These are phyloP conservation scores for Phanerochaete carnosa DNA, from an alignment of 768 basidiomycete species.

Conservation along the genomic window DNA sequence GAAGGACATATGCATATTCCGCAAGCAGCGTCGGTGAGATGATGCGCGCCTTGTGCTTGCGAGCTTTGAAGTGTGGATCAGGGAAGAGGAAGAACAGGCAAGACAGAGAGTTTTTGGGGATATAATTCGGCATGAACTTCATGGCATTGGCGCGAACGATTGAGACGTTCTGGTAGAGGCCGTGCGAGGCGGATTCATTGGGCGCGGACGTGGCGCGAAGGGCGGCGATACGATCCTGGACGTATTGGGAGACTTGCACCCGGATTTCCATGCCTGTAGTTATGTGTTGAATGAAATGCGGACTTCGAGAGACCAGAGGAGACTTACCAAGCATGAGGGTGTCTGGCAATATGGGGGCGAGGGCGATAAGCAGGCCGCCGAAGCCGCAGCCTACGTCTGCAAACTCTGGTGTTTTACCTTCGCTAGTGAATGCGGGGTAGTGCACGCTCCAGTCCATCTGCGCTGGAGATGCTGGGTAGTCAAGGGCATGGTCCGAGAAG, in stretches of 20 bases:
- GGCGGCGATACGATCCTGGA: conserved; percentile 91
- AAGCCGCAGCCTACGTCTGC: conserved; percentile 99
- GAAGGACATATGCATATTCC: conserved; percentile 93
- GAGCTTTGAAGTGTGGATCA: conserved; percentile 96
- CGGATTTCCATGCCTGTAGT: conserved; percentile 91
- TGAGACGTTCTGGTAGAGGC: conserved; percentile 83
- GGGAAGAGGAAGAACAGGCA: conserved; percentile 98
- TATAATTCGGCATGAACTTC: conserved; percentile 98
- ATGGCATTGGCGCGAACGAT: conserved; percentile 95
- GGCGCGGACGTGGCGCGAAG: conserved; percentile 61
- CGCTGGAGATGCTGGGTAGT: conserved; percentile 77
- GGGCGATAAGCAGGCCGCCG: conserved; percentile 85
- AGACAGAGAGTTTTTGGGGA: conserved; percentile 83
- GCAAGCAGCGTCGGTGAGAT: conserved; percentile 97
- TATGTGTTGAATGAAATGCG: not conserved
- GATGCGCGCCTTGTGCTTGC: conserved; percentile 98
- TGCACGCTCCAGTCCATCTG: conserved; percentile 79
- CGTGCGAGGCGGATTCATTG: conserved; percentile 19
- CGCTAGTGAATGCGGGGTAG: conserved; percentile 66
- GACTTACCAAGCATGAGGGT: conserved; percentile 87
- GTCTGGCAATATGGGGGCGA: conserved; percentile 89
- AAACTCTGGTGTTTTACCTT: conserved; percentile 78
- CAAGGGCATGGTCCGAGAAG: conserved; percentile 84
- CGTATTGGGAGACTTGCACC: conserved; percentile 94
- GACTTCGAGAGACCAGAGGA: not conserved